Base-by-base conservation (phyloP, 2,329 filamentous ascomycete species). In the Lasiodiplodia sp. region DNA sequence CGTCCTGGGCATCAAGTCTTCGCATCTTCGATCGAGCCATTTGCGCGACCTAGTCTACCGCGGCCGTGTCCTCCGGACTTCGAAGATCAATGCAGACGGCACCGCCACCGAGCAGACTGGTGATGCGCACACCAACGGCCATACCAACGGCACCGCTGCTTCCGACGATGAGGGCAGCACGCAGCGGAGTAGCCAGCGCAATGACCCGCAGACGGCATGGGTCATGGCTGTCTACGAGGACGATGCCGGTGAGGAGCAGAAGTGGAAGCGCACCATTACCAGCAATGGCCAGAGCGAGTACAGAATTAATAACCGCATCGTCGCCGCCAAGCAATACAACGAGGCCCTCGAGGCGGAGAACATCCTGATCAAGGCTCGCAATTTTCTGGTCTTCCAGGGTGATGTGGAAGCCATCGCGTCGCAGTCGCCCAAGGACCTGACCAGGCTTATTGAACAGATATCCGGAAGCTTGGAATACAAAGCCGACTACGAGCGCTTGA, bases 171-270 rank as follows among this genome's bases (percentile, higher is more conserved):
- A 77, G 14, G 60, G 60, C n/a, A 79, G 78, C 40, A 85, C 85
- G 7, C 87, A 91, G 71, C 86, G 88, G 67, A 86, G 89, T 67
- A 90, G 88, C n/a, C 90, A 87, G 75, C 82, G 80, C 73, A 88
- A 89, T 72, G 95, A 99, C 75, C 96, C 96, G 0, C 96, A 94
- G 79, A 96, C 91, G 2, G 96, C 96, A 3, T 99, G 95, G 95
- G 96, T 99, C 16, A 98, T 97, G 94, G 96, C 96, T 37, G 95
- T 99, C 18, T 99, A 98, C 80, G 94, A 97, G 78, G 96, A 99
- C 77, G 96, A 99, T 78, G 94, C 94, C 2, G 95, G 94, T 57
- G 93, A 97, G 75, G 93, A 97, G 79, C 94, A 97, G 77, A 90
- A 91, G 73, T 99, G 96, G 96, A 97, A 97, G 83, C 92, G 96